Percentiles rank a stretch among this genome's conserved stretches.
phyloP scores from a whole-genome alignment of 495 filamentous ascomycete genomes.

The Daldinia concentrica region DNA sequence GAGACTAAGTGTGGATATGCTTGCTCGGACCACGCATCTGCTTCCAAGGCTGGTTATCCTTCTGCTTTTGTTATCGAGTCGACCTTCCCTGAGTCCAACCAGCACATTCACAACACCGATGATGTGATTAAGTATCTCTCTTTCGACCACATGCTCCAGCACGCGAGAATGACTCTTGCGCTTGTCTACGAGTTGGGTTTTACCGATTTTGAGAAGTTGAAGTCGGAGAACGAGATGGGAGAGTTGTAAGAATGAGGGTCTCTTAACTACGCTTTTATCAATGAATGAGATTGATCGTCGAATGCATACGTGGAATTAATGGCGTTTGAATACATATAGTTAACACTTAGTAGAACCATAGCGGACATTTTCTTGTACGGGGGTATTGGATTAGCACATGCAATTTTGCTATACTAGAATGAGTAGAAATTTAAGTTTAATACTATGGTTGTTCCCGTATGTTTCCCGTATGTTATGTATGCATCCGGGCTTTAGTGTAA shows the following conservation, averaged over 20 bases:
- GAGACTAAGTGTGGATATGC: constrained; percentile 97
- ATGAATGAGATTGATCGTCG: neutral
- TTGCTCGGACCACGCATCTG: constrained; percentile 96
- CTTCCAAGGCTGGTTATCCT: constrained; percentile 93
- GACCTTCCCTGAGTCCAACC: constrained; percentile 82
- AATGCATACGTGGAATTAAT: constrained; percentile 17
- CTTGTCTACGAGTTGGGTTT: constrained; percentile 90
- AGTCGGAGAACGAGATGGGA: constrained; percentile 46
- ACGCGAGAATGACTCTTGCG: constrained; percentile 89
- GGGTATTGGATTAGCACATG: neutral
- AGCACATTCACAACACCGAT: constrained; percentile 90
- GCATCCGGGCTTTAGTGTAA: neutral
- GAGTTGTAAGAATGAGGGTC: constrained; percentile 39
- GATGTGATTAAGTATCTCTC: constrained; percentile 88
- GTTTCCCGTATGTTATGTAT: no score
- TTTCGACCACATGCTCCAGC: constrained; percentile 98
- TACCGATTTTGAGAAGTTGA: constrained; percentile 59
- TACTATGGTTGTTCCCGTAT: neutral
- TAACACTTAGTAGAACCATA: neutral
- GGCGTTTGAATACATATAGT: constrained; percentile 9
- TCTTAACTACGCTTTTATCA: neutral
- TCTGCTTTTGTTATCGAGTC: constrained; percentile 96
- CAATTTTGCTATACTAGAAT: neutral
- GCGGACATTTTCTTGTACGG: neutral
- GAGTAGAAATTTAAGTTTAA: neutral